Conservation (phyloP, 192 early-diverging fungal species). For the Backusella australiensis region DNA sequence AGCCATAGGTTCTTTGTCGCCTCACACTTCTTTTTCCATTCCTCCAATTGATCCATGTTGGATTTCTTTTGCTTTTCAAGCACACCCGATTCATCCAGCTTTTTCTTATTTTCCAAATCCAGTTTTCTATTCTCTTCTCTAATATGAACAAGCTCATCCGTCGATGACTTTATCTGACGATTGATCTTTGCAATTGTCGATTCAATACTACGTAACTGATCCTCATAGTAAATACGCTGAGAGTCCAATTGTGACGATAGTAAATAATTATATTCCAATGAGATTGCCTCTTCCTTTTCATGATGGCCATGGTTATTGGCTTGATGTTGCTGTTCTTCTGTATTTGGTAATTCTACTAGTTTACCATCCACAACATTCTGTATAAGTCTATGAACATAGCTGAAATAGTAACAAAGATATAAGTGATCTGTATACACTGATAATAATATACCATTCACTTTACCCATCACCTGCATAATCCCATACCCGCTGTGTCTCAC, state of each 20-base stretch:
- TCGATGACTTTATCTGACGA: slow-evolving; percentile 27
- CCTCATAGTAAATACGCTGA: slow-evolving; percentile 85
- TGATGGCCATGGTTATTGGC: slow-evolving; percentile 12
- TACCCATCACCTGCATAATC: slow-evolving; percentile 94
- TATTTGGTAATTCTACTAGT: slow-evolving; percentile 79
- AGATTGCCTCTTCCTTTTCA: slow-evolving; percentile 78
- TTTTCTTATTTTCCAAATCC: not conserved
- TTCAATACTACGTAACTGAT: slow-evolving; percentile 50
- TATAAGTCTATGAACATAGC: slow-evolving; percentile 90
- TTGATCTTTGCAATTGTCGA: slow-evolving; percentile 47
- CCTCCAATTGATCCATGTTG: slow-evolving; percentile 55
- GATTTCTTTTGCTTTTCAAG: slow-evolving; percentile 41
- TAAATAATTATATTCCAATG: slow-evolving; percentile 83
- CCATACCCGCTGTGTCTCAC: slow-evolving; percentile 98
- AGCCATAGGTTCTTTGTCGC: slow-evolving; percentile 53
- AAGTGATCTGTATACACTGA: not conserved
- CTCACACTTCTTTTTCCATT: slow-evolving; percentile 52
- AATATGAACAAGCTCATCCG: not conserved
- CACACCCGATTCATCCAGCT: slow-evolving; percentile 3
- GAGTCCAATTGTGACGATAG: slow-evolving; percentile 85
- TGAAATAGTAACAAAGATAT: not conserved
- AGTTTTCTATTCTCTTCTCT: slow-evolving; percentile 5
- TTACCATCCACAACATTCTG: slow-evolving; percentile 93
- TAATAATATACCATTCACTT: not conserved
- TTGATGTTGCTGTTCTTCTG: not conserved